Base-by-base conservation (phyloP, 2,329 filamentous ascomycete species). In the Penicillium brasilianum region DNA sequence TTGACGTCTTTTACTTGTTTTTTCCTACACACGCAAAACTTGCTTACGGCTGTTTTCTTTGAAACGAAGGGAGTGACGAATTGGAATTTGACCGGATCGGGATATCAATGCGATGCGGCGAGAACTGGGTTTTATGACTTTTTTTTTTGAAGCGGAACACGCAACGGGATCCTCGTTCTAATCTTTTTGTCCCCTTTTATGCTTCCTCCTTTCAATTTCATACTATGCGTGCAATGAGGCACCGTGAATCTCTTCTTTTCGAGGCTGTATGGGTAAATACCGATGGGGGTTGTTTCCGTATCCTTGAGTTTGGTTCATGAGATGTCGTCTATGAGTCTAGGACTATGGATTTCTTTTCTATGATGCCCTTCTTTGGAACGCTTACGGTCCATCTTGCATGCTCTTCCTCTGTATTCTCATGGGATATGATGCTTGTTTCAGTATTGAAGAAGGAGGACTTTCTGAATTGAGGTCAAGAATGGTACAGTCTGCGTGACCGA, bases 51-150 rank as follows among this genome's bases (percentile, higher is more conserved):
- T 46, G 43, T 32, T 28, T 60, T 32, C n/a, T 59, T 59, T 48
- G 30, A 36, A 34, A 51, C 46, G 58, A 60, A 55, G 34, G 60
- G 48, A 59, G 58, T 59, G 46, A 69, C 55, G 57, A 61, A 57
- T 53, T 41, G 51, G 34, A 41, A 54, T 32, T 32, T 48, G 54
- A 43, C 39, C 28, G 25, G 22, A 49, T 53, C 46, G 52, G 43
- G 32, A 51, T 43, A 22, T 49, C 54, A 37, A 60, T 58, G 56
- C 60, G 56, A 53, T 59, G 60, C 22, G 48, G 60, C 54, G 36
- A 39, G 50, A 48, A 46, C 44, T 53, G 37, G 34, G 58, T 46
- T 41, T 28, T 28, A 43, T 44, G 53, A 48, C 32, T 25, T 16
- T 48, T 46, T 16, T 58, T 53, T 57, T 52, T 28, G 6, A 44